Percentiles rank a stretch among this genome's conserved stretches.
Conservation (phyloP, 352 stramenopile species). For the Globisporangium echinulatum region DNA sequence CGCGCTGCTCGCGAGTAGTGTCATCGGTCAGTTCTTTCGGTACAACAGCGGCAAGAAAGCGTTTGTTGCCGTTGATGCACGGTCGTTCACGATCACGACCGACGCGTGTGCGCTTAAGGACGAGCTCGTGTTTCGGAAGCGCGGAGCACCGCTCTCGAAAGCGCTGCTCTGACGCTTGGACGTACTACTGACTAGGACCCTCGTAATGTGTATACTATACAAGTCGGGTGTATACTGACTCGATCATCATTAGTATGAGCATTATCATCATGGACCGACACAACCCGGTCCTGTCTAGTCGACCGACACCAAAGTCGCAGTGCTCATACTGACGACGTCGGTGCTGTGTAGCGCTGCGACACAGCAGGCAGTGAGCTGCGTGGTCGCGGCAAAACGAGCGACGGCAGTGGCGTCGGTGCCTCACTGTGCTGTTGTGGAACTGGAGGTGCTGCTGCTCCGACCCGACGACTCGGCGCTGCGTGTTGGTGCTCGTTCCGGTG, state of each 20-base stretch:
- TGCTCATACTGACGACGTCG: not conserved
- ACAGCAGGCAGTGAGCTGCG: not conserved
- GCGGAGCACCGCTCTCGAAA: too few relatives aligned
- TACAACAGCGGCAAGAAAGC: conserved; percentile 84
- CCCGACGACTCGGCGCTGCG: not conserved
- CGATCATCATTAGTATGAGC: too few relatives aligned
- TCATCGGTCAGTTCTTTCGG: conserved; percentile 72
- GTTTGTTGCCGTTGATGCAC: conserved; percentile 54
- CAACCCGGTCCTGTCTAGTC: conserved; percentile 9
- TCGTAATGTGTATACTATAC: too few relatives aligned
- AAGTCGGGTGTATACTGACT: too few relatives aligned
- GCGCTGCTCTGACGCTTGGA: too few relatives aligned
- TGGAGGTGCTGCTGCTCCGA: not conserved
- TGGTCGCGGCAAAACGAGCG: conserved; percentile 5
- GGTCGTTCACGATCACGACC: conserved; percentile 68
- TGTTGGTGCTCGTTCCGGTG: not conserved
- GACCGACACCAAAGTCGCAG: too few relatives aligned
- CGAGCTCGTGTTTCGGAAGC: conserved; percentile 28
- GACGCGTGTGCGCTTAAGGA: conserved; percentile 62
- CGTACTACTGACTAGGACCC: too few relatives aligned
- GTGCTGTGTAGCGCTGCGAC: not conserved
- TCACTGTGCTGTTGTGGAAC: not conserved
- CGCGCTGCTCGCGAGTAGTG: conserved; percentile 20
- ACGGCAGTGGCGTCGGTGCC: conserved; percentile 5
- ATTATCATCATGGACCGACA: conserved; percentile 16